Conservation (phyloP, 2,329 filamentous ascomycete species). For the Fusarium coffeatum region DNA sequence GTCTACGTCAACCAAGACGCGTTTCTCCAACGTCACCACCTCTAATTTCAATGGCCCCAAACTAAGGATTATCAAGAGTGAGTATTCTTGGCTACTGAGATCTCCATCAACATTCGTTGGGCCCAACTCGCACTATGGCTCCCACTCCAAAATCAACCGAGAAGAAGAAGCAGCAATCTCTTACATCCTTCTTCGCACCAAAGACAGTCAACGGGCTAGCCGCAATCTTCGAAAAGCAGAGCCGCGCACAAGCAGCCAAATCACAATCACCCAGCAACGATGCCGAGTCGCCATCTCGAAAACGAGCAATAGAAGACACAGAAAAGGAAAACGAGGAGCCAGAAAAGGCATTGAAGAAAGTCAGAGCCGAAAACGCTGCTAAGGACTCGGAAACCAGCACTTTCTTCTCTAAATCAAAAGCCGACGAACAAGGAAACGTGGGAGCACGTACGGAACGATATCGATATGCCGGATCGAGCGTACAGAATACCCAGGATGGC, state of each 20-base stretch:
- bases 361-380: slow-evolving; percentile 56
- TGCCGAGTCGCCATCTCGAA: slow-evolving; percentile 53
- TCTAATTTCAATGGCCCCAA: slow-evolving; percentile 6
- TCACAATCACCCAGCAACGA: slow-evolving; percentile 46
- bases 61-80: slow-evolving; percentile 6
- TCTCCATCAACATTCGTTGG: not conserved
- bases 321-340: slow-evolving; percentile 58
- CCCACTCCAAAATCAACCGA: slow-evolving; percentile 54
- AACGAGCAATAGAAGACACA: slow-evolving; percentile 63
- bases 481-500: slow-evolving; percentile 49
- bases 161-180: slow-evolving; percentile 82
- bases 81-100: slow-evolving; percentile 18
- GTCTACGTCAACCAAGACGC: slow-evolving; percentile 39
- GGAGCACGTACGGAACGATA: slow-evolving; percentile 63
- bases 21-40: slow-evolving; percentile 42
- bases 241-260: slow-evolving; percentile 39
- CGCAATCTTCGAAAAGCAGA: slow-evolving; percentile 52
- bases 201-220: slow-evolving; percentile 63
- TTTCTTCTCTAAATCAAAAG: slow-evolving; percentile 47
- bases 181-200: slow-evolving; percentile 86
- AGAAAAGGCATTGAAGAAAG: slow-evolving; percentile 57
- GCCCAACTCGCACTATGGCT: slow-evolving; percentile 46
- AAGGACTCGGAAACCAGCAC: slow-evolving; percentile 51
- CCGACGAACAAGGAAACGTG: slow-evolving; percentile 33
- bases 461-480: slow-evolving; percentile 59